Evolutionary conservation across 2,329 filamentous ascomycete genomes (phyloP).

Genomic region (Tympanopsis confertula): DNA sequence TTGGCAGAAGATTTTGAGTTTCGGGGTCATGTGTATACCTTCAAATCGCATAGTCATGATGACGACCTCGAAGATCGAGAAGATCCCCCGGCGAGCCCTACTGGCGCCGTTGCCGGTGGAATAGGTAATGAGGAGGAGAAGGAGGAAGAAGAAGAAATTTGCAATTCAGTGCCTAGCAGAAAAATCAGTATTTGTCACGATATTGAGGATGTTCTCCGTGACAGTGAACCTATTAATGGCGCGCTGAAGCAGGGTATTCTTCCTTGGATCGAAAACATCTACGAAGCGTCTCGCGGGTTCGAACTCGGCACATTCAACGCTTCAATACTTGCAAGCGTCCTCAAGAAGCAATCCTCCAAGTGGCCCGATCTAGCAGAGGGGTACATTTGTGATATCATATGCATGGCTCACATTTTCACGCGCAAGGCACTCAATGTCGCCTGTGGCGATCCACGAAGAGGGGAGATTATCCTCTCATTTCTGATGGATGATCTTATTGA

Average conservation of each 20-base stretch:
- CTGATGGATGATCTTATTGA: conserved; percentile 9
- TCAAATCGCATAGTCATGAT: no score
- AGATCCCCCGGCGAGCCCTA: no score
- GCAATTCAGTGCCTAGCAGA: no score
- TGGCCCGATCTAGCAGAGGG: conserved; percentile 13
- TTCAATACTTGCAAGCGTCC: conserved; percentile 8
- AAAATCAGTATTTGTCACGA: conserved; percentile 3
- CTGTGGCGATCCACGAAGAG: conserved; percentile 9
- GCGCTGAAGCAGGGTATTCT: conserved; percentile 7
- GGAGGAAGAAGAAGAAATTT: no score
- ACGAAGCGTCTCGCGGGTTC: conserved; percentile 10
- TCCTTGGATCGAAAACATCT: conserved; percentile 10
- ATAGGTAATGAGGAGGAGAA: no score
- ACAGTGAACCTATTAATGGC: background rate
- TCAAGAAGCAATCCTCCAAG: conserved; percentile 15
- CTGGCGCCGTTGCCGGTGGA: no score
- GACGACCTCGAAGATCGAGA: no score
- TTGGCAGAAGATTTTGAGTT: no score
- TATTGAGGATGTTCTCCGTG: conserved; percentile 8
- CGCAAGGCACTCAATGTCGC: conserved; percentile 4
- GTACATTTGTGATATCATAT: conserved; percentile 14
- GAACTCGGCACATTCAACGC: conserved; percentile 11
- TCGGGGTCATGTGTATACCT: no score
- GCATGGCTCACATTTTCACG: conserved; percentile 16
- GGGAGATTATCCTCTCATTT: conserved; percentile 8